A percentile compares a stretch with the other conserved stretches of the same genome.
These are phyloP conservation scores for Colletotrichum scovillei DNA, from an alignment of 2,329 filamentous ascomycete genomes.

Conservation along the genomic window DNA sequence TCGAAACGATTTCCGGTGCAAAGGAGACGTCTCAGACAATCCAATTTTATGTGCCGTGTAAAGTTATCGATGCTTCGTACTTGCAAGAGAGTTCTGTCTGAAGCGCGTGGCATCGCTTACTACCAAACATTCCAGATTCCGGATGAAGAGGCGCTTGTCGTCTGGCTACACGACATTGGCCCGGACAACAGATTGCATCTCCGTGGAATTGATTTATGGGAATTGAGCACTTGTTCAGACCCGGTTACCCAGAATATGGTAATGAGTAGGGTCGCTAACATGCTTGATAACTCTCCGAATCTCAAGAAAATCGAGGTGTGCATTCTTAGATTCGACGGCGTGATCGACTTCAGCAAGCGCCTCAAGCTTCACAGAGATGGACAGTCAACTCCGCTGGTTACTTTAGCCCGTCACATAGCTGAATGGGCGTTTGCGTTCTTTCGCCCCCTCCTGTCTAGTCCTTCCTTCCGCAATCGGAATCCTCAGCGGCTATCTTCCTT, in stretches of 20 bases:
- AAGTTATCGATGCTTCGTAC: not conserved
- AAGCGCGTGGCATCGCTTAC: not conserved
- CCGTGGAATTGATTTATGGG: not conserved
- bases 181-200: not conserved
- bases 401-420: not conserved
- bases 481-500: not conserved
- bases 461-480: not conserved
- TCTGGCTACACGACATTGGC: not conserved
- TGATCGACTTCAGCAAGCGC: not conserved
- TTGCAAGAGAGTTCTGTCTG: not conserved
- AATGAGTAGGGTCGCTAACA: not conserved
- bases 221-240: too few species aligned
- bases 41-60: accelerated
- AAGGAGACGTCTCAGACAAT: too few species aligned
- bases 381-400: not conserved
- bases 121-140: not conserved
- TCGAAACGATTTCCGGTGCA: too few species aligned
- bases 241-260: too few species aligned
- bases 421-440: not conserved
- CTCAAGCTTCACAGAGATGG: not conserved
- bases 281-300: not conserved
- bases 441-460: not conserved
- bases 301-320: not conserved
- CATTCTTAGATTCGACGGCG: not conserved
- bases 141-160: not conserved